These are phyloP conservation scores for Metarhizium brunneum DNA, from an alignment of 2,329 filamentous ascomycete genomes.

Conservation along the genomic window DNA sequence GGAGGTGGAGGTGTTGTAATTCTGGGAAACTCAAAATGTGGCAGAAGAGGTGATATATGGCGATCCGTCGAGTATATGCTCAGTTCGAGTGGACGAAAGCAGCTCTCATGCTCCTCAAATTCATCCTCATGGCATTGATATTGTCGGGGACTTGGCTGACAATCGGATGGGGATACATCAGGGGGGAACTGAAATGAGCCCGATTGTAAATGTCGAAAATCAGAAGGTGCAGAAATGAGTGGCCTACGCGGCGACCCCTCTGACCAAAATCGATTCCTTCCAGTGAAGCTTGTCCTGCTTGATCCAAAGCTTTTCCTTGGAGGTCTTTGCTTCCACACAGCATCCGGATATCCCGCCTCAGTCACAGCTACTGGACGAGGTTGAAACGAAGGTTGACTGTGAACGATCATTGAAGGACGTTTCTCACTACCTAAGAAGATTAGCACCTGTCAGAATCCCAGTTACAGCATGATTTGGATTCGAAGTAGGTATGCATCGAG, in stretches of 20 bases:
- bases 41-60: slow-evolving; percentile 45
- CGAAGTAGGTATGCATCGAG: not conserved
- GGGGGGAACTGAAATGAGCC: slow-evolving; percentile 30
- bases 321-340: slow-evolving; percentile 11
- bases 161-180: slow-evolving; percentile 2
- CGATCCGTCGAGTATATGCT: slow-evolving; percentile 36
- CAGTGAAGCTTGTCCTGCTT: slow-evolving; percentile 33
- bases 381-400: slow-evolving; percentile 19
- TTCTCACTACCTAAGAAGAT: slow-evolving; percentile 20
- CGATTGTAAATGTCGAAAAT: slow-evolving; percentile 51
- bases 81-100: slow-evolving; percentile 47
- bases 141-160: slow-evolving; percentile 1
- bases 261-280: slow-evolving; percentile 36
- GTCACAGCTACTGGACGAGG: slow-evolving; percentile 18
- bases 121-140: not conserved
- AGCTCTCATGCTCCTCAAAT: slow-evolving; percentile 20
- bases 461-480: not conserved
- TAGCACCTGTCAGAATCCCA: not conserved
- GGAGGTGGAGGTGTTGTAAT: slow-evolving; percentile 30
- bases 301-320: slow-evolving; percentile 16
- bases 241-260: slow-evolving; percentile 39
- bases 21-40: slow-evolving; percentile 35
- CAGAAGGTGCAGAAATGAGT: slow-evolving; percentile 47
- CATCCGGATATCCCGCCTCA: slow-evolving; percentile 10
- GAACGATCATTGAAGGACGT: slow-evolving; percentile 14